Evolutionary conservation across 345 rosid species (phyloP).

Genomic region (Laguncularia racemosa): DNA sequence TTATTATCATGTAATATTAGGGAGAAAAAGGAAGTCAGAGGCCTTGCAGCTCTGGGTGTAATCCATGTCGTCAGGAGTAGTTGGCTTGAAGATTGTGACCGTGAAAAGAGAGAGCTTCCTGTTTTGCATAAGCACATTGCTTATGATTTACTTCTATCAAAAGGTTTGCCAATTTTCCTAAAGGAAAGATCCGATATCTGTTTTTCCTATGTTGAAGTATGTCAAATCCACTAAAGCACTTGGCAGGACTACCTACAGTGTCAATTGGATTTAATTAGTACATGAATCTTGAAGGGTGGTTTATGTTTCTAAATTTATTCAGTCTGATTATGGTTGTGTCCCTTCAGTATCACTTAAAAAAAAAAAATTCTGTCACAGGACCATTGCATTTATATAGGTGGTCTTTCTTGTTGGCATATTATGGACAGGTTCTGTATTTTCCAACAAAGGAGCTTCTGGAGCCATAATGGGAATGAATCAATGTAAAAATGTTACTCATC

Average conservation of each 20-base stretch:
- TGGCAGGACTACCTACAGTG: no score
- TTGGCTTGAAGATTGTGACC: conserved; percentile 94
- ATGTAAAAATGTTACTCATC: conserved; percentile 19
- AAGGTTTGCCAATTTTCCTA: conserved; percentile 45
- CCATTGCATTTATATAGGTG: no score
- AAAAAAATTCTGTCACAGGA: no score
- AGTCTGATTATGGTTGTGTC: no score
- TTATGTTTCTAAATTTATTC: no score
- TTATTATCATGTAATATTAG: conserved; percentile 25
- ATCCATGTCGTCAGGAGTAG: conserved; percentile 63
- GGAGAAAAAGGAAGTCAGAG: conserved; percentile 72
- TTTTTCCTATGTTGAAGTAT: no score
- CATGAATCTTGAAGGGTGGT: no score
- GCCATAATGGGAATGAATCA: conserved; percentile 28
- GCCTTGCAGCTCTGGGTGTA: conserved; percentile 78
- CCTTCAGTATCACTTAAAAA: no score
- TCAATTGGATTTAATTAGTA: no score
- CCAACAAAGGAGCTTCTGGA: conserved; percentile 34
- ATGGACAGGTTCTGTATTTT: conserved; percentile 37
- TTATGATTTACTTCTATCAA: conserved; percentile 62
- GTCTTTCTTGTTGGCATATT: background rate
- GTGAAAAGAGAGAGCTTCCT: conserved; percentile 67
- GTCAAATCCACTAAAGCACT: no score
- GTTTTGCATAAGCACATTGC: conserved; percentile 58
- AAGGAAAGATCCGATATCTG: no score